Evolutionary conservation across 192 early-diverging fungal genomes (phyloP).

Genomic region (Kickxella alabastrina): DNA sequence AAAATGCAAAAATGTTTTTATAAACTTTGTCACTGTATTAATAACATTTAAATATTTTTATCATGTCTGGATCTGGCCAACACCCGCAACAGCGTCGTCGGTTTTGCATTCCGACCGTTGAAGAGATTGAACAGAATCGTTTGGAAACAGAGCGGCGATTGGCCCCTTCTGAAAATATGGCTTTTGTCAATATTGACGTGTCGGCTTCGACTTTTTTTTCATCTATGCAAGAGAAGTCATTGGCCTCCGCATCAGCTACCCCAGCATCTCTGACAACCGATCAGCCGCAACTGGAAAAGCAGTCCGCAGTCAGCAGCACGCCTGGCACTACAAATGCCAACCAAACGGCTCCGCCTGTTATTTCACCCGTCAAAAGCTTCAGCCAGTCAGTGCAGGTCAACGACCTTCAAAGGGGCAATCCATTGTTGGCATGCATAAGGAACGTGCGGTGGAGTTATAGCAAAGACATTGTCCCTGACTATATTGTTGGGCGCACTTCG

Average conservation of each 20-base stretch:
- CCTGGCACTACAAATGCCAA: background rate
- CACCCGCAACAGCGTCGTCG: conserved; percentile 14
- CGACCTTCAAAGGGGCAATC: conserved; percentile 65
- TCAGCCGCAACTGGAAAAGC: background rate
- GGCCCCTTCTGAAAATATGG: conserved; percentile 12
- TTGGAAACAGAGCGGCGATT: conserved; percentile 17
- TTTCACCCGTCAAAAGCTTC: too few species aligned
- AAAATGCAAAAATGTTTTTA: too few species aligned
- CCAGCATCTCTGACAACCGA: too few species aligned
- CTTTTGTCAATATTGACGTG: conserved; percentile 10
- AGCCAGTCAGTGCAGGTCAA: conserved; percentile 31
- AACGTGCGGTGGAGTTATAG: conserved; percentile 84
- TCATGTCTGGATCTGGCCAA: conserved; percentile 10
- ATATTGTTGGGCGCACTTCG: conserved; percentile 69
- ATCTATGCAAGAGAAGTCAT: background rate
- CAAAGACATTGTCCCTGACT: conserved; percentile 75
- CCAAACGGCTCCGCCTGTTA: too few species aligned
- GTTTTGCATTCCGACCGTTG: conserved; percentile 37
- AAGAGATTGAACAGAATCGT: conserved; percentile 32
- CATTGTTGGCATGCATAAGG: conserved; percentile 65
- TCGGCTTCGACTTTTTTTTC: conserved; percentile 22
- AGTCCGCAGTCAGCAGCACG: background rate
- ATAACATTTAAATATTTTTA: conserved; percentile 9
- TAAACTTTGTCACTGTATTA: too few species aligned
- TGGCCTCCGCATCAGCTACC: background rate